phyloP scores from a whole-genome alignment of 371 early-diverging fungal species.

The Nematocida sp. region DNA sequence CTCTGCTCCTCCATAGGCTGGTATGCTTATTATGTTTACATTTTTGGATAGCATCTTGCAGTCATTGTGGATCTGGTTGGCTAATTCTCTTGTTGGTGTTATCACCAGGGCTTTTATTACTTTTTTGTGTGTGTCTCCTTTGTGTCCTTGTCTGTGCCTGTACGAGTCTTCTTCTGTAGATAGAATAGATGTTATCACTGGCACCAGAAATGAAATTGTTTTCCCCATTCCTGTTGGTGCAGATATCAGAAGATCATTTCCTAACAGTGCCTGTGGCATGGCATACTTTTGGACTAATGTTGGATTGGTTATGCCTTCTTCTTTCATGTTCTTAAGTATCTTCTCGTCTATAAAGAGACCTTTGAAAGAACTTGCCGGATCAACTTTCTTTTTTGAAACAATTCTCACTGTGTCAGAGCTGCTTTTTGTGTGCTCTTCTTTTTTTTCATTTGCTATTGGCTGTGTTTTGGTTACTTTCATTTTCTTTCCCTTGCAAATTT shows the following conservation, averaged over 20 bases:
- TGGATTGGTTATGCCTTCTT: slow-evolving; percentile 77
- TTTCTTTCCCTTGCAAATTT: slow-evolving; percentile 17
- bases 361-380: slow-evolving; percentile 28
- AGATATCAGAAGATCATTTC: slow-evolving; percentile 89
- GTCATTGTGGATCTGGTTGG: slow-evolving; percentile 85
- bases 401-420: no score
- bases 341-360: slow-evolving; percentile 26
- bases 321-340: slow-evolving; percentile 72
- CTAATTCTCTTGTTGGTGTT: slow-evolving; percentile 90
- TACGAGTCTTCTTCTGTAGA: not conserved
- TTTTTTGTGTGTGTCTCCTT: not conserved
- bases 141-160: not conserved
- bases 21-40: slow-evolving; percentile 72
- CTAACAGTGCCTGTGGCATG: slow-evolving; percentile 83
- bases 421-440: slow-evolving; percentile 15
- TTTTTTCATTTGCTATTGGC: not conserved
- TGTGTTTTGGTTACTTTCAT: slow-evolving; percentile 1
- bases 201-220: slow-evolving; percentile 70
- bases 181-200: slow-evolving; percentile 59
- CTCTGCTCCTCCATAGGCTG: slow-evolving; percentile 83
- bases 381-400: slow-evolving; percentile 19
- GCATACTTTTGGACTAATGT: slow-evolving; percentile 88
- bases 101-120: slow-evolving; percentile 68
- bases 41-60: slow-evolving; percentile 78
- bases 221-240: slow-evolving; percentile 97